These are phyloP conservation scores for Xylaria castorea DNA, from an alignment of 495 filamentous ascomycete species.

Conservation along the genomic window DNA sequence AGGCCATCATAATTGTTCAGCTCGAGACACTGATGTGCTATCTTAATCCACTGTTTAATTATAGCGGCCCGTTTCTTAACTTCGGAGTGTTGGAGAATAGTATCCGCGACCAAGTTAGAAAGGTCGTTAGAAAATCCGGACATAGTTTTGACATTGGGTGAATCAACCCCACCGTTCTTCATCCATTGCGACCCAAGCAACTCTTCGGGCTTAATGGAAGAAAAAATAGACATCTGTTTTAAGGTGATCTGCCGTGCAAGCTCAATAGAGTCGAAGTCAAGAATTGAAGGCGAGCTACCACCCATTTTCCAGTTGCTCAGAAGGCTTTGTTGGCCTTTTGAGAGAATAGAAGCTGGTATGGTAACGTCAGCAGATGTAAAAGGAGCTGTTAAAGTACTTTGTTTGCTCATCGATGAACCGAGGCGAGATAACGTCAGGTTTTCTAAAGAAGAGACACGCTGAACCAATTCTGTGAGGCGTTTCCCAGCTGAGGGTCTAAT, in stretches of 20 bases:
- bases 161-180: constrained; percentile 76
- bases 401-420: constrained; percentile 88
- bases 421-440: constrained; percentile 84
- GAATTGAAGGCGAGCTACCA: constrained; percentile 71
- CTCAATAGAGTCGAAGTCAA: constrained; percentile 94
- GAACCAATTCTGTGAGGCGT: constrained; percentile 76
- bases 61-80: constrained; percentile 86
- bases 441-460: constrained; percentile 79
- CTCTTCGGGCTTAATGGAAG: constrained; percentile 90
- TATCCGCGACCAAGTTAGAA: constrained; percentile 94
- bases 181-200: constrained; percentile 94
- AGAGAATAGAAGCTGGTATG: constrained; percentile 70
- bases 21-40: constrained; percentile 83
- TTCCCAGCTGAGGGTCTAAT: constrained; percentile 78
- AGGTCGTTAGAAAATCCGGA: constrained; percentile 89
- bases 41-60: constrained; percentile 99
- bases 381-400: constrained; percentile 72
- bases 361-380: constrained; percentile 74
- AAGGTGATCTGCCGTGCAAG: constrained; percentile 92
- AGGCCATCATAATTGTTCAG: constrained; percentile 96
- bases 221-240: constrained; percentile 93
- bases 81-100: constrained; percentile 84
- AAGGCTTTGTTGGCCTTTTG: constrained; percentile 75
- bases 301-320: constrained; percentile 78
- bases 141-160: constrained; percentile 95